A percentile compares a stretch with the other conserved stretches of the same genome.
Evolutionary conservation across 2,329 filamentous ascomycete species (phyloP).

Genomic region (Kalaharituber pfeilii): DNA sequence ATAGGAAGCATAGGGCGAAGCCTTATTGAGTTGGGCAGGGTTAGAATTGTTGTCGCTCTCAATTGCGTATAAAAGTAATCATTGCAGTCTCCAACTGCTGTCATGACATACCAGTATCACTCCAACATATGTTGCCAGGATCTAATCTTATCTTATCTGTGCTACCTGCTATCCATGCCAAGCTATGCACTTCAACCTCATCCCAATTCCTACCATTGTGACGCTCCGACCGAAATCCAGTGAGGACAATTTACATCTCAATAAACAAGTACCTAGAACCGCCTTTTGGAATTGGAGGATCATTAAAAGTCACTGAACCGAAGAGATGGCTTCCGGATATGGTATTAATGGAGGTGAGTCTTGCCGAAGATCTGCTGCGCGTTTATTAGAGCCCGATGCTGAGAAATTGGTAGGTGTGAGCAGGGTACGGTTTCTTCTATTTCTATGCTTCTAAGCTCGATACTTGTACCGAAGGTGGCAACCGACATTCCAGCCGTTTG

Average conservation of each 20-base stretch:
- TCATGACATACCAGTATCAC: no score
- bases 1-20: no score
- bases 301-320: constrained; percentile 19
- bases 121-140: no score
- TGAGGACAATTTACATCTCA: background rate
- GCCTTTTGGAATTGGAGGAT: background rate
- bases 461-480: background rate
- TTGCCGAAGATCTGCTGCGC: constrained; percentile 4
- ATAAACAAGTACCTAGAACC: no score
- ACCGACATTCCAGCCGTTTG: background rate
- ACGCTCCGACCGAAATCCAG: background rate
- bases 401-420: constrained; percentile 11
- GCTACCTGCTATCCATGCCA: background rate
- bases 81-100: no score
- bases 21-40: no score
- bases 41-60: no score
- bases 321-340: constrained; percentile 59
- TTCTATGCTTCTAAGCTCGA: background rate
- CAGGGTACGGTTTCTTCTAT: constrained; percentile 8
- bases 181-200: background rate
- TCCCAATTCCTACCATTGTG: background rate
- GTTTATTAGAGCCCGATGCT: background rate
- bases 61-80: no score
- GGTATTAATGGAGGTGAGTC: constrained; percentile 60
- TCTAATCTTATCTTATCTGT: background rate